Percentiles rank a stretch among this genome's conserved stretches.
Conservation (phyloP, 1,139 yeast genomes). For the Candida sojae region DNA sequence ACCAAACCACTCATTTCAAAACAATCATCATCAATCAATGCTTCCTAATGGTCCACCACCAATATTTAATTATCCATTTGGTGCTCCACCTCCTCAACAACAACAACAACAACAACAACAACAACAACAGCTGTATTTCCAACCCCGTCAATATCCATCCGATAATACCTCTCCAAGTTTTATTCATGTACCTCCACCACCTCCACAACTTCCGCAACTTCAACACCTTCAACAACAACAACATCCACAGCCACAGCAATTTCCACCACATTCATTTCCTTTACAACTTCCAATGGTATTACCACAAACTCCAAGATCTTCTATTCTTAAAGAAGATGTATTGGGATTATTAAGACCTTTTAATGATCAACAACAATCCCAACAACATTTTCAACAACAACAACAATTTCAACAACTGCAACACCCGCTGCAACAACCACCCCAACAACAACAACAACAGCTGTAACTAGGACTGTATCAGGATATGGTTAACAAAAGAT, state of each 20-base stretch:
- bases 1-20: neutral
- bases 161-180: conserved; percentile 5
- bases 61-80: neutral
- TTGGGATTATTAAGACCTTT: conserved; percentile 6
- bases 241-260: too few species aligned
- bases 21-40: neutral
- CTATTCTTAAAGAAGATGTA: conserved; percentile 5
- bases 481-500: conserved; percentile 4
- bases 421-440: too few species aligned
- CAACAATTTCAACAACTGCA: too few species aligned
- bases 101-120: conserved; percentile 3
- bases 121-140: neutral
- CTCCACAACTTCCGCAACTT: neutral
- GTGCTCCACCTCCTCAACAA: neutral
- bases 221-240: too few species aligned
- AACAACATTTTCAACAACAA: too few species aligned
- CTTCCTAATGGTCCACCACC: neutral
- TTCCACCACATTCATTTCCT: neutral
- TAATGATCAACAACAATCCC: neutral
- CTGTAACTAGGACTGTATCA: neutral
- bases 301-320: conserved; percentile 5
- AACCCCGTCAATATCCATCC: neutral
- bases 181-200: conserved; percentile 5
- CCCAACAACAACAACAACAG: too few species aligned
- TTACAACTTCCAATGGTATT: neutral